Conservation (phyloP, 1,139 yeast genomes). For the Kodamaea arcana region DNA sequence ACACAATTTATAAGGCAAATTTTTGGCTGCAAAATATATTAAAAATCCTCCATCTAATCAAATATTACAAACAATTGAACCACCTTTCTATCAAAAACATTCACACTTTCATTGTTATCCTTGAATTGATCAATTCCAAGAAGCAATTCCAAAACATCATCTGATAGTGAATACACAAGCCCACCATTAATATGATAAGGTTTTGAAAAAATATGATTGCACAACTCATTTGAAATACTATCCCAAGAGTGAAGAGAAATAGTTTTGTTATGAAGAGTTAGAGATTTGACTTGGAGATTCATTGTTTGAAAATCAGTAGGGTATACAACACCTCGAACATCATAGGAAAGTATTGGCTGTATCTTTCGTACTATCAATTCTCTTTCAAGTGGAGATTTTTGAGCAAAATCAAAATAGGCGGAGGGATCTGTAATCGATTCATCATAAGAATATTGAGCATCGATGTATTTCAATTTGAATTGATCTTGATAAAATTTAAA, state of each 20-base stretch:
- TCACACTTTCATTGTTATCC: slow-evolving; percentile 5
- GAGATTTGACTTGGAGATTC: slow-evolving; percentile 7
- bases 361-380: no score
- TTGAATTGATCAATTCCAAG: slow-evolving; percentile 3
- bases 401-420: slow-evolving; percentile 1
- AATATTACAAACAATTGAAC: slow-evolving; percentile 8
- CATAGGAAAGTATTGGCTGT: slow-evolving; percentile 6
- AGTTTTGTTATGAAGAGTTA: slow-evolving; percentile 2
- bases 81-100: slow-evolving; percentile 7
- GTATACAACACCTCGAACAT: slow-evolving; percentile 1
- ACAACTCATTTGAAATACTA: slow-evolving; percentile 6
- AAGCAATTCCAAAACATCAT: slow-evolving; percentile 6
- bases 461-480: slow-evolving; percentile 7
- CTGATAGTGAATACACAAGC: slow-evolving; percentile 9
- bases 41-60: no score
- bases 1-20: no score
- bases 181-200: slow-evolving; percentile 7
- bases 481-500: slow-evolving; percentile 8
- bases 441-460: slow-evolving; percentile 3
- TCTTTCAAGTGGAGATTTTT: slow-evolving; percentile 6
- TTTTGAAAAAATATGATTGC: slow-evolving; percentile 9
- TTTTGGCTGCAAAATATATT: no score
- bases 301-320: not conserved
- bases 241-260: slow-evolving; percentile 4
- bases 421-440: slow-evolving; percentile 3